A percentile compares a stretch with the other conserved stretches of the same genome.
Conservation (phyloP, 805 yeast genomes). For the Wickerhamiella bombiphila region DNA sequence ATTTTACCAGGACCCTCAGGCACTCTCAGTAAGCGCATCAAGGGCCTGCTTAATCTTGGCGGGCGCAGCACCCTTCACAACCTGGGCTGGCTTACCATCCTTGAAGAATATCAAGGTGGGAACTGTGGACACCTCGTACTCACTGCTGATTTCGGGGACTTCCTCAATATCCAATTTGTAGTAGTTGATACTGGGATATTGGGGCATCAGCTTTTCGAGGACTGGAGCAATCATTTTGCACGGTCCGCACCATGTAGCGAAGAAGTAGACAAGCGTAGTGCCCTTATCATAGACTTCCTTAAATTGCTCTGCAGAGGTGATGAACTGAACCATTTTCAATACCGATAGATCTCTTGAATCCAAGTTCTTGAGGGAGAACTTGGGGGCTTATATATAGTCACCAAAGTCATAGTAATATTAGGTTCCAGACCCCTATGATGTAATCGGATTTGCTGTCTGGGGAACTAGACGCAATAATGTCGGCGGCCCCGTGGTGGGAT, state of each 20-base stretch:
- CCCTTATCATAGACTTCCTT: constrained; percentile 49
- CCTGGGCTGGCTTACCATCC: constrained; percentile 63
- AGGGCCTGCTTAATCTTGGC: constrained; percentile 38
- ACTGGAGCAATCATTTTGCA: constrained; percentile 95
- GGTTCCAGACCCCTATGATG: too few relatives aligned
- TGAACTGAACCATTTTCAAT: constrained; percentile 37
- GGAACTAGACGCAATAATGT: too few relatives aligned
- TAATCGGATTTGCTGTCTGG: too few relatives aligned
- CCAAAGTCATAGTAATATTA: too few relatives aligned
- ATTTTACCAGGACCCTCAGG: not conserved
- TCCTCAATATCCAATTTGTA: constrained; percentile 87
- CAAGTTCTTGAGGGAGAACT: too few relatives aligned
- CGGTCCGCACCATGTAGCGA: constrained; percentile 98
- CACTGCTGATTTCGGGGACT: constrained; percentile 58
- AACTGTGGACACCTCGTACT: constrained; percentile 48
- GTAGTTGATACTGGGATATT: constrained; percentile 55
- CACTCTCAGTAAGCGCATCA: constrained; percentile 31
- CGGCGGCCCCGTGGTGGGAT: too few relatives aligned
- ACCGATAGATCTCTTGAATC: too few relatives aligned
- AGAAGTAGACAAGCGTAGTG: constrained; percentile 86
- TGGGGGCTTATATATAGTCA: too few relatives aligned
- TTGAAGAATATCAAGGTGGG: constrained; percentile 66
- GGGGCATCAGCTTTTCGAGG: constrained; percentile 46
- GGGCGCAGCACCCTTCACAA: constrained; percentile 84
- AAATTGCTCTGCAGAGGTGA: constrained; percentile 45